Evolutionary conservation across 2,329 filamentous ascomycete genomes (phyloP), one percentile per base, ranked within the genome.

Genomic region (Xylaria sp.): DNA sequence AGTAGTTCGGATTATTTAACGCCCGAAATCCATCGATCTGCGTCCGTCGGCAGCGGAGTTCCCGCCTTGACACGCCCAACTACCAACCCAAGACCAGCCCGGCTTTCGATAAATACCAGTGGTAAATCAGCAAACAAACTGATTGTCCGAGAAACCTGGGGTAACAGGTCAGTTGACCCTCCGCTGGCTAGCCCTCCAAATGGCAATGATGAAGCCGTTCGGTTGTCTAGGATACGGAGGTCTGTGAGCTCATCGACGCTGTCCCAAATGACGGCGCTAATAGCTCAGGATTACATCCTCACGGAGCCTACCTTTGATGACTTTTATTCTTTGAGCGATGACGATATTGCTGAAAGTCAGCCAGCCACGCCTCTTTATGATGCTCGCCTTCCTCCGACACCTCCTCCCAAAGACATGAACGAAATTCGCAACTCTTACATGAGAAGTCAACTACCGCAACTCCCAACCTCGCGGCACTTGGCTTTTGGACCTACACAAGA

Each of bases 291-390:
- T 57, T 69, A 72, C 1, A 73, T 76, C 1, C 74, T 84, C 3
- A 73, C 74, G 51, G 82, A 84, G 65, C 82, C 82, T 4, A 78
- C 77, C 44, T 71, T 84, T 19, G 75, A 77, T 16, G 82, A 85
- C 46, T 84, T 85, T 55, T 73, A 83, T 56, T 74, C 76, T 18
- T 73, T 85, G 4, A 80, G 76, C 59, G 82, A 85, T 60, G 82
- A 85, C 35, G 83, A 85, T 58, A 82, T 85, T 61, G 80, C 82
- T 7, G 83, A 85, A 65, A 71, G 63, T 49, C 59, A 52, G 67
- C 66, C 66, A 49, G 30, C 58, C n/a, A 67, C 67, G 44, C 61
- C 61, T 48, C 42, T 56, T 23, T 23, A 46, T 55, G 59, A 66
- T 55, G 2, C 56, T 23, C 57, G 55, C n/a, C 56, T 65, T 19